Base-by-base conservation (phyloP, 352 stramenopile species). In the Pythium brachiatum region DNA sequence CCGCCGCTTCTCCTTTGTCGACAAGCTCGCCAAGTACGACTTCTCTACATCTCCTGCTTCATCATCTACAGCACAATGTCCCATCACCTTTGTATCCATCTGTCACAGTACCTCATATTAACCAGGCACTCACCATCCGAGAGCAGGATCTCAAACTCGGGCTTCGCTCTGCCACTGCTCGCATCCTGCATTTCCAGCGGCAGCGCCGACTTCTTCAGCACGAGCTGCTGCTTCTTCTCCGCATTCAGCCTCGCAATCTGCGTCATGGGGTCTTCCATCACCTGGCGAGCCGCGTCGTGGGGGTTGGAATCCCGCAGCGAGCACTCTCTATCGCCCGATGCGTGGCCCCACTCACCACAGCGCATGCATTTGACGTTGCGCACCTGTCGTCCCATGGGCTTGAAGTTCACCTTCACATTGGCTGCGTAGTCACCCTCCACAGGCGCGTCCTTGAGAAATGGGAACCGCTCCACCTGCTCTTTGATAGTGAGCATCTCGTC, bases 391-490 rank as follows among this genome's bases (percentile, higher is more conserved):
- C 88, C 88, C 68, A 96, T 69, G 15, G 87, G 88, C 41, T 96
- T 88, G 64, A 96, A 96, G 41, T 93, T 94, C 9, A 96, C 87
- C 34, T 83, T 83, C 38, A 95, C 86, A 0, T 78, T 80, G 55
- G 85, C 70, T 3, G 89, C 89, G 71, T 92, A 95, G 31, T 81
- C 80, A 43, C 88, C 86, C 59, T 95, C 84, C 18, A 97, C 89
- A 3, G 89, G 89, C 16, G 89, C 89, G 60, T 94, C 80, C 61
- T 95, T 94, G 6, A 96, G 72, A n/a, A 96, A 86, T 23, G 89
- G 87, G 29, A 96, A 96, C 13, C 89, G 85, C 63, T 96, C 84
- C 71, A 93, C 83, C 74, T 94, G 86, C 32, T 88, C 79, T 59
- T 88, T 88, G 53, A 94, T 87, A 4, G 86, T 92, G 23, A 94